Base-by-base conservation (phyloP, 805 yeast species). In the Deakozyma indianensis region DNA sequence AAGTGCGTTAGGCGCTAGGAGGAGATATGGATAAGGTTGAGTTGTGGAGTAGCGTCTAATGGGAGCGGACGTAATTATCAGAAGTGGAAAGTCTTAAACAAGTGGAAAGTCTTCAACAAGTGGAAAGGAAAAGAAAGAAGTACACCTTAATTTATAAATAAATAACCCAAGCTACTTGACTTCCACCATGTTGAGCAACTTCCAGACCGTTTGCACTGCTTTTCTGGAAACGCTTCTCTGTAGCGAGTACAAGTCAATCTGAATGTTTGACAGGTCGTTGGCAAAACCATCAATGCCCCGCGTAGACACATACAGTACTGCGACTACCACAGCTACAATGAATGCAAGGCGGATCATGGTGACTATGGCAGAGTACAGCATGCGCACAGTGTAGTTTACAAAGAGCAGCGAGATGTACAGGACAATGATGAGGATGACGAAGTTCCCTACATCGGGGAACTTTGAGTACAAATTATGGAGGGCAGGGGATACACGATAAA, bases 341-440 rank as follows among this genome's bases (percentile, higher is more conserved):
- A 54, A 21, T 4, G 46, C 42, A 22, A 56, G 38, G 43, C 51
- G 49, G 35, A 57, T 41, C 7, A 48, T 23, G 14, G 46, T 41
- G 45, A 49, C 44, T 14, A 58, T 41, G 4, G 51, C 32, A n/a
- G 51, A 46, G 41, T 46, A 54, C 11, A 58, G 24, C 49, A 54
- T 47, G 15, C 57, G 42, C 35, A 53, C 42, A 22, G 57, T 45
- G 42, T 56, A 52, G 32, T 43, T 35, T 22, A 57, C 35, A 23
- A 59, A 48, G 18, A 50, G 46, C 40, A 57, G 49, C 18, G 56
- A 49, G 4, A 59, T 18, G 42, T 52, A 57, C 22, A 59, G 46
- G 15, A 56, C 46, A 2, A 51, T 27, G 16, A 58, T 46, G 35
- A 51, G 47, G 21, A 55, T 29, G n/a, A 52, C 28, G 7, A 58